Percentiles rank a stretch among this genome's conserved stretches.
Conservation (phyloP, 2,329 filamentous ascomycete genomes). For the Aspergillus sp. region DNA sequence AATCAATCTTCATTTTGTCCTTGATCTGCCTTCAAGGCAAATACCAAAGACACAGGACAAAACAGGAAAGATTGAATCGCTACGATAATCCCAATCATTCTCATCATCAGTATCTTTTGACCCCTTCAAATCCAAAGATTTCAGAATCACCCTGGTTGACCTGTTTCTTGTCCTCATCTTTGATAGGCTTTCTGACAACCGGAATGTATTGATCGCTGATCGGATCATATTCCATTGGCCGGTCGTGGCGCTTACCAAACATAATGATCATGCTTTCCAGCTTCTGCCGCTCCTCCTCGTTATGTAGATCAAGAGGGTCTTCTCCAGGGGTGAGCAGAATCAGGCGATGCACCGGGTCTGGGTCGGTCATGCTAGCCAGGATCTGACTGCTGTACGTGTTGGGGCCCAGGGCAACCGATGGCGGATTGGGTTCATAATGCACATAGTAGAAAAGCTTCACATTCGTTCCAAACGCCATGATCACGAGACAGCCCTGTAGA, state of each 20-base stretch:
- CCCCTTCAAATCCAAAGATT: too few species aligned
- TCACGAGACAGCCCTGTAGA: slow-evolving; percentile 4
- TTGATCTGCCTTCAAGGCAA: too few species aligned
- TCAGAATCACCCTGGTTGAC: too few species aligned
- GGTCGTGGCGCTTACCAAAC: background rate
- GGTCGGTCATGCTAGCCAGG: slow-evolving; percentile 5
- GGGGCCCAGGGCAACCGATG: background rate
- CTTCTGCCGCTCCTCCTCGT: slow-evolving; percentile 2
- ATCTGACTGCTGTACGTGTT: slow-evolving; percentile 2
- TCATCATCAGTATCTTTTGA: too few species aligned
- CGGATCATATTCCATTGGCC: slow-evolving; percentile 7
- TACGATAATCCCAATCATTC: too few species aligned
- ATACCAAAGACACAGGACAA: too few species aligned
- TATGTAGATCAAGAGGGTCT: slow-evolving; percentile 5
- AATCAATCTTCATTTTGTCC: too few species aligned
- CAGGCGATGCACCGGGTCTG: slow-evolving; percentile 7
- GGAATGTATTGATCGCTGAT: slow-evolving; percentile 1
- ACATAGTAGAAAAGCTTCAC: slow-evolving; percentile 14
- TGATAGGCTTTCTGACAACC: too few species aligned
- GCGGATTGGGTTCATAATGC: background rate
- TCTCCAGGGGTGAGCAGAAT: slow-evolving; percentile 8
- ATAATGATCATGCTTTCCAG: slow-evolving; percentile 8
- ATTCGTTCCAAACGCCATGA: slow-evolving; percentile 10
- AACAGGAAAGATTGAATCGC: too few species aligned
- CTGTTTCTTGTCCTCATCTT: too few species aligned